Evolutionary conservation across 1,139 yeast genomes (phyloP).

Genomic region (Nakaseomyces bracarensis): DNA sequence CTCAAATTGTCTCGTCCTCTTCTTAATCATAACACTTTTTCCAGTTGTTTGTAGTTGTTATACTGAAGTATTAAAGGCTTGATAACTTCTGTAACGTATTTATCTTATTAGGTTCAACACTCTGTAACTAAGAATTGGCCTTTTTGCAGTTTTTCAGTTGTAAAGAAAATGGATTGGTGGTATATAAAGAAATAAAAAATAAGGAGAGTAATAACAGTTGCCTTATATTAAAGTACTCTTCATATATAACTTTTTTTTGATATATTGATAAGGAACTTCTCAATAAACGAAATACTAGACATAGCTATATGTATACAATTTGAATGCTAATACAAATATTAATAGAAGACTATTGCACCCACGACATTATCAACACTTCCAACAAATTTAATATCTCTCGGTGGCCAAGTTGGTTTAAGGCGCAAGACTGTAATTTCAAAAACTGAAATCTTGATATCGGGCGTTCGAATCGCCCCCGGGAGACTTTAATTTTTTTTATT

Average conservation of each 20-base stretch:
- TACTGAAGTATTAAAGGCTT: not conserved
- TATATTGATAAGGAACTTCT: no score
- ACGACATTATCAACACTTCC: not conserved
- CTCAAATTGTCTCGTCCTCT: not conserved
- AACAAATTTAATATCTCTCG: constrained; percentile 13
- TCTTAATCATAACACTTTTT: not conserved
- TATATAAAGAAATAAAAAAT: no score
- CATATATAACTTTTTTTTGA: no score
- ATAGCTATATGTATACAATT: no score
- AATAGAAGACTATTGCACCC: not conserved
- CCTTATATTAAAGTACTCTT: no score
- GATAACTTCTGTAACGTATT: no score
- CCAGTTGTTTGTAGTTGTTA: not conserved
- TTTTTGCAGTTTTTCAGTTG: no score
- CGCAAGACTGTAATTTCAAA: constrained; percentile 25
- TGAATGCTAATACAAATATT: not conserved
- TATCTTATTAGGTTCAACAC: no score
- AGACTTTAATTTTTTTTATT: constrained; percentile 15
- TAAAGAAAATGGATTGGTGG: no score
- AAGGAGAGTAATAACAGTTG: no score
- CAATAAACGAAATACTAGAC: no score
- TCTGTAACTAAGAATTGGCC: no score
- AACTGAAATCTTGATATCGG: constrained; percentile 23
- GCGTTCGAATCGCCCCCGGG: constrained; percentile 27
- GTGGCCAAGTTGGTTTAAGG: constrained; percentile 29